Evolutionary conservation across 768 basidiomycete genomes (phyloP).

Genomic region (Phlebiopsis gigantea): DNA sequence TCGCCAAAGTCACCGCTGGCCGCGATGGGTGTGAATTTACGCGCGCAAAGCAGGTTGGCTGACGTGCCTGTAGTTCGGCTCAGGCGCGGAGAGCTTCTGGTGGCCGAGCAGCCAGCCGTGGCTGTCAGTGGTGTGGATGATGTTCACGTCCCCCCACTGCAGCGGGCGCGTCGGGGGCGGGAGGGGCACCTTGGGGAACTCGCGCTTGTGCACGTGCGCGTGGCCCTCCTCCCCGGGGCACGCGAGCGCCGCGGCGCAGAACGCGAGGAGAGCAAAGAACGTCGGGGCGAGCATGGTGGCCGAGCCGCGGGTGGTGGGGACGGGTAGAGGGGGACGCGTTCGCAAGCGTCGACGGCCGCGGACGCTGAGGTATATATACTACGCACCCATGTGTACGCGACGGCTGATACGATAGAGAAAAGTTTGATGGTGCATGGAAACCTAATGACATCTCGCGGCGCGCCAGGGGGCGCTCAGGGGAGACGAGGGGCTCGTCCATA

Average conservation of each 20-base stretch:
- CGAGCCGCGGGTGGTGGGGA: background rate
- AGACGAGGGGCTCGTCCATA: background rate
- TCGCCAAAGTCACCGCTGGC: constrained; percentile 66
- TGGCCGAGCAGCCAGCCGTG: constrained; percentile 84
- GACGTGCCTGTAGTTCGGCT: constrained; percentile 65
- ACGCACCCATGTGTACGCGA: background rate
- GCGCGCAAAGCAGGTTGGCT: background rate
- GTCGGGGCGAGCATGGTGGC: constrained; percentile 7
- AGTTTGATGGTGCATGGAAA: background rate
- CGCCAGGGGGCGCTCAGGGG: background rate
- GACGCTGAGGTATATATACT: background rate
- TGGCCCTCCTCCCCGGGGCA: constrained; percentile 26
- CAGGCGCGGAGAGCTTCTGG: constrained; percentile 65
- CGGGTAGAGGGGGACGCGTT: background rate
- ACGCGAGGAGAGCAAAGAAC: constrained; percentile 10
- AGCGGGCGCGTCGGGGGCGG: constrained; percentile 61
- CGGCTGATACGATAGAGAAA: background rate
- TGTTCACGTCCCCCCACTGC: constrained; percentile 86
- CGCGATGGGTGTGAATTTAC: background rate
- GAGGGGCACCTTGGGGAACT: constrained; percentile 36
- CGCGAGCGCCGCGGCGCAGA: constrained; percentile 17
- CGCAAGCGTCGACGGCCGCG: background rate
- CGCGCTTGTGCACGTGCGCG: constrained; percentile 25
- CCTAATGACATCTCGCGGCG: background rate
- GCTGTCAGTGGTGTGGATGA: constrained; percentile 82